Conservation (phyloP, 2,329 filamentous ascomycete genomes). For the Tolypocladium nubicola region DNA sequence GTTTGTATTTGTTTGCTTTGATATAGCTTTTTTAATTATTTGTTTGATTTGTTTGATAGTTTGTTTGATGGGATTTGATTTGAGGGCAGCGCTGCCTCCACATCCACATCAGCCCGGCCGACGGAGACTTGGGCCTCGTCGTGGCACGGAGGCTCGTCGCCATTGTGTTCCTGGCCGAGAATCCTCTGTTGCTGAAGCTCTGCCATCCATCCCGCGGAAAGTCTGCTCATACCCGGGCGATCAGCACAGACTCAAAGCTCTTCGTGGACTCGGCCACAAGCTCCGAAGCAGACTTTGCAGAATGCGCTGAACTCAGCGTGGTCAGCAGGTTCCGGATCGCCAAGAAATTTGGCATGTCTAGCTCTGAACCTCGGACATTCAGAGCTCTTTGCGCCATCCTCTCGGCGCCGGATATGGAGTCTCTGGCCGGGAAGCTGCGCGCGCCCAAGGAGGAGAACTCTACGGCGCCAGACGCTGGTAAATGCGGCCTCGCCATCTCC, state of each 20-base stretch:
- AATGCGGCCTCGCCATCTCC: conserved; percentile 13
- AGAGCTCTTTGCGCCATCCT: background rate
- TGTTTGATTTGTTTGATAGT: too few species aligned
- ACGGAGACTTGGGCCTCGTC: conserved; percentile 6
- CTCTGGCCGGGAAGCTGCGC: background rate
- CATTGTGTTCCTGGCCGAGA: conserved; percentile 12
- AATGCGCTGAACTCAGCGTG: background rate
- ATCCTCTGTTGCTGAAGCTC: conserved; percentile 10
- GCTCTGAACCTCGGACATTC: background rate
- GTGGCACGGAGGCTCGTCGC: conserved; percentile 10
- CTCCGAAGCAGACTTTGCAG: background rate
- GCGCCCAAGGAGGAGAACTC: background rate
- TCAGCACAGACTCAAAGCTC: conserved; percentile 9
- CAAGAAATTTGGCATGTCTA: background rate
- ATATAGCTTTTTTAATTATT: too few species aligned
- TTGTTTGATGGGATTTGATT: too few species aligned
- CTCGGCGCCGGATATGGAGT: background rate
- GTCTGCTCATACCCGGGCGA: conserved; percentile 8
- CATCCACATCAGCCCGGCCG: conserved; percentile 12
- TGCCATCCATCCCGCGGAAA: conserved; percentile 12
- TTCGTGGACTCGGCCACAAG: background rate
- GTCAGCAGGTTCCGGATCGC: background rate
- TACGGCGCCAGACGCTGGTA: background rate
- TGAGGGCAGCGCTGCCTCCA: too few species aligned
- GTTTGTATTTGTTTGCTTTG: too few species aligned